phyloP scores from a whole-genome alignment of 495 filamentous ascomycete genomes.

The Aspergillus sclerotiicarbonarius region DNA sequence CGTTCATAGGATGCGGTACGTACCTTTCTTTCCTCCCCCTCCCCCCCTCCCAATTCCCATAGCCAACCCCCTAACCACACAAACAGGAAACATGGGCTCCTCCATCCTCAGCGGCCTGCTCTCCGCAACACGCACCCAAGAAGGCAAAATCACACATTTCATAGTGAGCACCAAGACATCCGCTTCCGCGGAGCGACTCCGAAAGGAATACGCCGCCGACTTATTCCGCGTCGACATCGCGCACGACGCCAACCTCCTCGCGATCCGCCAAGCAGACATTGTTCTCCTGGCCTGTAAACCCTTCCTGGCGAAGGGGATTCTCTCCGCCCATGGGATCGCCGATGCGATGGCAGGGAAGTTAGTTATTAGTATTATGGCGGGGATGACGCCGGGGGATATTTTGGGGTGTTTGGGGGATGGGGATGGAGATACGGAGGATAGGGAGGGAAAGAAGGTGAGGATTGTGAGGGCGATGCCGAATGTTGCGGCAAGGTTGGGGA shows the following conservation, averaged over 20 bases:
- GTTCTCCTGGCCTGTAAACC: conserved; percentile 38
- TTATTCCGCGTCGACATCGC: conserved; percentile 6
- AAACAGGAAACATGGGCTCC: conserved; percentile 40
- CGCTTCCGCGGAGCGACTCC: conserved; percentile 21
- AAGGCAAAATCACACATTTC: conserved; percentile 13
- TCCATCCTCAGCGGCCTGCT: conserved; percentile 37
- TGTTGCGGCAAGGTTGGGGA: conserved; percentile 31
- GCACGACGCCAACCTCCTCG: conserved; percentile 19
- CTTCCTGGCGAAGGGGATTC: conserved; percentile 32
- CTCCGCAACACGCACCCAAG: conserved; percentile 24
- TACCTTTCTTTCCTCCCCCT: background rate
- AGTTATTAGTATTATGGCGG: conserved; percentile 80
- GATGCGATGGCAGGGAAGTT: conserved; percentile 65
- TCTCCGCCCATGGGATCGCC: conserved; percentile 23
- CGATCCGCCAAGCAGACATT: conserved; percentile 31
- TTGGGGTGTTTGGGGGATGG: conserved; percentile 50
- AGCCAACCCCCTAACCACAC: conserved; percentile 3
- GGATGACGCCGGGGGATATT: conserved; percentile 67
- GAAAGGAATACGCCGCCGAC: conserved; percentile 1
- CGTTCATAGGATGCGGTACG: conserved; percentile 34
- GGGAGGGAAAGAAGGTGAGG: background rate
- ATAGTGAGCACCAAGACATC: conserved; percentile 32
- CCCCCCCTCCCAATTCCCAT: background rate
- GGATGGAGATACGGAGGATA: background rate
- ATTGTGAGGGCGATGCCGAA: conserved; percentile 38